phyloP scores from a whole-genome alignment of 371 early-diverging fungal genomes.

The Apophysomyces trapeziformis region DNA sequence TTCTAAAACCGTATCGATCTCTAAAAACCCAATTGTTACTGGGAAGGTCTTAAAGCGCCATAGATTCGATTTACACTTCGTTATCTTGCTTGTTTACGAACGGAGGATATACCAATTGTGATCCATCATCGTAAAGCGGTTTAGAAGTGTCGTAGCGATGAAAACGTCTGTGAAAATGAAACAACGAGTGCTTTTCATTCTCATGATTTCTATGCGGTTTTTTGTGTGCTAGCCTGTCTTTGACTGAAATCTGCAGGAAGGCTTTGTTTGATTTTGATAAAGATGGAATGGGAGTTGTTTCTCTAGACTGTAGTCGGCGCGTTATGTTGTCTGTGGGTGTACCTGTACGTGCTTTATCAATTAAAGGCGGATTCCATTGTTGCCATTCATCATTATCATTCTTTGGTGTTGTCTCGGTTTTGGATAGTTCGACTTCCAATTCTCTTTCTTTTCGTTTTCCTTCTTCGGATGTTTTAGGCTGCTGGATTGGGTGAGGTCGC shows the following conservation, averaged over 20 bases:
- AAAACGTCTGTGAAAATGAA: conserved; percentile 23
- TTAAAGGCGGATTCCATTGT: background rate
- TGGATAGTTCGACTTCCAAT: background rate
- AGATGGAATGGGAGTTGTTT: background rate
- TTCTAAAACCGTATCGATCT: conserved; percentile 67
- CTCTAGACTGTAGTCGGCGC: background rate
- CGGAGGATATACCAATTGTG: conserved; percentile 20
- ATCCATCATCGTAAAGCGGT: background rate
- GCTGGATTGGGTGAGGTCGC: conserved; percentile 18
- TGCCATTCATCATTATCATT: background rate
- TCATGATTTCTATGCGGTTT: background rate
- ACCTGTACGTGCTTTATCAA: background rate
- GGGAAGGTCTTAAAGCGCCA: background rate
- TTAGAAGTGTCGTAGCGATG: conserved; percentile 13
- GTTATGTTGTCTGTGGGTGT: background rate
- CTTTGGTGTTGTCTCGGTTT: background rate
- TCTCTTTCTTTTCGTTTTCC: conserved; percentile 12
- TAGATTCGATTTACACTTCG: conserved; percentile 21
- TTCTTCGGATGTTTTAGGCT: background rate
- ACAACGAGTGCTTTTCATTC: conserved; percentile 15
- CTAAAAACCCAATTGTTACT: conserved; percentile 18
- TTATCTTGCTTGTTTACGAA: conserved; percentile 17
- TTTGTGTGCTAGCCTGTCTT: background rate
- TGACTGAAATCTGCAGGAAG: background rate
- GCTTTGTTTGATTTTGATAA: background rate